Percentiles rank a stretch among this genome's conserved stretches.
These are phyloP conservation scores for Aspergillus uvarum DNA, from an alignment of 2,329 filamentous ascomycete species.

Conservation along the genomic window DNA sequence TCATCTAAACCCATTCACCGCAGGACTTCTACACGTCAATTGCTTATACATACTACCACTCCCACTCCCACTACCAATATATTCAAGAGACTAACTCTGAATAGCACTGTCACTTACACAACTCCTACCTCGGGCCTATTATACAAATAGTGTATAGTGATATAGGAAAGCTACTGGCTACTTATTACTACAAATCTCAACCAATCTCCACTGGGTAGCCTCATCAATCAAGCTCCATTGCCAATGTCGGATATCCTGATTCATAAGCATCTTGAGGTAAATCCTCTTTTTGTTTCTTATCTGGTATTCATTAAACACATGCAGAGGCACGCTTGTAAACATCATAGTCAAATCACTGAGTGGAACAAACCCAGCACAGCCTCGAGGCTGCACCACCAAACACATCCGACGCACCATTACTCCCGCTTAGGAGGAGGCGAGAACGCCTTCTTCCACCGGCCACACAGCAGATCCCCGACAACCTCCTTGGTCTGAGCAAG, in stretches of 20 bases:
- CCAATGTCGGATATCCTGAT: neutral
- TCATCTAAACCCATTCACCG: no score
- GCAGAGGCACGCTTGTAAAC: neutral
- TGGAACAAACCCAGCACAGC: neutral
- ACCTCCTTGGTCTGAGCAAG: conserved; percentile 46
- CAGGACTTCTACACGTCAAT: no score
- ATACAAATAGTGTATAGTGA: no score
- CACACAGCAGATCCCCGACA: conserved; percentile 45
- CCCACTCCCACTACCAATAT: no score
- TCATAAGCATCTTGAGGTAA: neutral
- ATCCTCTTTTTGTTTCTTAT: neutral
- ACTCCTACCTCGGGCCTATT: no score
- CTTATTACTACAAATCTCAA: no score
- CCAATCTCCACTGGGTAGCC: no score
- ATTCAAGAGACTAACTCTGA: no score
- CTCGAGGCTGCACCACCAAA: neutral
- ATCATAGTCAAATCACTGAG: neutral
- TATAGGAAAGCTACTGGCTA: no score
- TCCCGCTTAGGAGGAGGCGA: conserved; percentile 25
- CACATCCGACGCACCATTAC: neutral
- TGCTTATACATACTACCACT: no score
- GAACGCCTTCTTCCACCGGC: conserved; percentile 52
- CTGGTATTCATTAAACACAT: neutral
- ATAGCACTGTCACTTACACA: no score
- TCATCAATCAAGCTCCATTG: neutral